Percentiles rank a stretch among this genome's conserved stretches.
These are phyloP conservation scores for Davidsoniella eucalypti DNA, from an alignment of 2,329 filamentous ascomycete species.

Conservation along the genomic window DNA sequence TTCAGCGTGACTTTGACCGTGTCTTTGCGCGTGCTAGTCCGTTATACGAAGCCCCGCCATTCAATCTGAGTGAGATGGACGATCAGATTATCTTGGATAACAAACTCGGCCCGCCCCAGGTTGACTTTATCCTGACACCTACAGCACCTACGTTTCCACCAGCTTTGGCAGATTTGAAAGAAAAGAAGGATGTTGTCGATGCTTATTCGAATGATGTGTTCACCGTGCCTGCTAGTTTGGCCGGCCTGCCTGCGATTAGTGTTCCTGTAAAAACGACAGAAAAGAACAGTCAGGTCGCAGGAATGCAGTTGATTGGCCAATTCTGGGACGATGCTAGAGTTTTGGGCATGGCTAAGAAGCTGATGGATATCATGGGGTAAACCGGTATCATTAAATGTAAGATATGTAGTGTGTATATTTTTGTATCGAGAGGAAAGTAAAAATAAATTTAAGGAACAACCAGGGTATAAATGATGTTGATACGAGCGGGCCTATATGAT, in stretches of 20 bases:
- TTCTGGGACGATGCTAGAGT: slow-evolving; percentile 58
- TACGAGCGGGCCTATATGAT: neutral
- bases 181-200: slow-evolving; percentile 40
- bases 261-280: slow-evolving; percentile 39
- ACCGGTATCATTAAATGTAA: slow-evolving; percentile 1
- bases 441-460: too few relatives aligned
- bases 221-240: slow-evolving; percentile 85
- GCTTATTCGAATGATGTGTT: slow-evolving; percentile 89
- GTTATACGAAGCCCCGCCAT: slow-evolving; percentile 36
- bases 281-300: slow-evolving; percentile 22
- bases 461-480: too few relatives aligned
- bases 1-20: slow-evolving; percentile 72
- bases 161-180: slow-evolving; percentile 37
- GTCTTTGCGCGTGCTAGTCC: slow-evolving; percentile 58
- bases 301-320: slow-evolving; percentile 67
- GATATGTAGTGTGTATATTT: neutral
- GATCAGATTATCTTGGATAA: slow-evolving; percentile 34
- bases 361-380: slow-evolving; percentile 21
- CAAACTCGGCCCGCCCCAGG: slow-evolving; percentile 42
- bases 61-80: slow-evolving; percentile 44
- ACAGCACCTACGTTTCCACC: slow-evolving; percentile 70
- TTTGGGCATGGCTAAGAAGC: slow-evolving; percentile 36
- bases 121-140: slow-evolving; percentile 78
- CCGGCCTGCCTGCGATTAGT: slow-evolving; percentile 76
- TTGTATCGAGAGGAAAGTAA: too few relatives aligned